phyloP scores from a whole-genome alignment of 352 stramenopile genomes.

The Elongisporangium anandrum region DNA sequence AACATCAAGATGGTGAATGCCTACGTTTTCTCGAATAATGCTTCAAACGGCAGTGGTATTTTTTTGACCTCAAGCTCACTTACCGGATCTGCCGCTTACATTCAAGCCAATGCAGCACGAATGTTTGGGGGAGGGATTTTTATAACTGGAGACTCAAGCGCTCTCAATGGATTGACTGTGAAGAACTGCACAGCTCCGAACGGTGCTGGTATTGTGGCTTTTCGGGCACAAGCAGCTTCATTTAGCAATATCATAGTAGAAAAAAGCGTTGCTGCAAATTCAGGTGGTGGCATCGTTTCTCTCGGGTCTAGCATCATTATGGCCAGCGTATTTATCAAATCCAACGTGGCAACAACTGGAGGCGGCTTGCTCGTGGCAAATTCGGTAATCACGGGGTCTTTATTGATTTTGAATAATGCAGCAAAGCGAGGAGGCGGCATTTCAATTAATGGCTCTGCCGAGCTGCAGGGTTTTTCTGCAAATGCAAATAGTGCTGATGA shows the following conservation, averaged over 20 bases:
- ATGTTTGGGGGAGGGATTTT: constrained; percentile 21
- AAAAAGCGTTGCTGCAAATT: constrained; percentile 10
- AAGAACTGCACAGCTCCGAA: constrained; percentile 13
- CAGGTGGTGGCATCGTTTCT: constrained; percentile 21
- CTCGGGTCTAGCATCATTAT: constrained; percentile 7
- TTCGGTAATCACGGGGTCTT: constrained; percentile 14
- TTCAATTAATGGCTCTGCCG: constrained; percentile 3
- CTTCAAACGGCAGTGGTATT: constrained; percentile 21
- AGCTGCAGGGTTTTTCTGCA: constrained; percentile 13
- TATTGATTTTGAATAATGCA: constrained; percentile 16
- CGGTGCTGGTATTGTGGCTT: constrained; percentile 20
- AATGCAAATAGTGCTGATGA: constrained; percentile 13
- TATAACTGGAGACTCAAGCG: constrained; percentile 17
- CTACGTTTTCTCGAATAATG: constrained; percentile 8
- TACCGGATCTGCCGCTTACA: not conserved
- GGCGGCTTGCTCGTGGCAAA: constrained; percentile 22
- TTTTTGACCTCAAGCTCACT: constrained; percentile 22
- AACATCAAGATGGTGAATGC: constrained; percentile 9
- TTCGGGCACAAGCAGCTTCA: not conserved
- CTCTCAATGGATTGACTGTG: constrained; percentile 17
- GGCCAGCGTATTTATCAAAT: constrained; percentile 2
- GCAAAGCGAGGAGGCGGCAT: constrained; percentile 24
- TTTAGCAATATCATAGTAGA: constrained; percentile 13
- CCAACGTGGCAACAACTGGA: constrained; percentile 18
- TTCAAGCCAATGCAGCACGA: constrained; percentile 12